Percentiles rank a stretch among this genome's conserved stretches.
Evolutionary conservation across 306 rosid genomes (phyloP).

Genomic region (Prinsepia uniflora): DNA sequence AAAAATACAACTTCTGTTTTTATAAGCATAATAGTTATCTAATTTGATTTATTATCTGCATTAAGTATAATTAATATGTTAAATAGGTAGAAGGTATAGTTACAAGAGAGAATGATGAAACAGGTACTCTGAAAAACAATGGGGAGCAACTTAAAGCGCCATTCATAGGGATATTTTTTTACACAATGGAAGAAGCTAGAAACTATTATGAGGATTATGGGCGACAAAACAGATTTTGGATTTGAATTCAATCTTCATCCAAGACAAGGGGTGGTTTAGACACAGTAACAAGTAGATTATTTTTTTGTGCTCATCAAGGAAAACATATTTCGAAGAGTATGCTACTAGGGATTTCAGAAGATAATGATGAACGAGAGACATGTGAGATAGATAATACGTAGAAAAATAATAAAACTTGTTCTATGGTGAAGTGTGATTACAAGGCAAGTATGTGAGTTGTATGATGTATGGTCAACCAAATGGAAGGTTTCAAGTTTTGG

Average conservation of each 20-base stretch:
- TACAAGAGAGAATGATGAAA: no score
- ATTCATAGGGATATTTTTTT: background rate
- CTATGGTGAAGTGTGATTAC: background rate
- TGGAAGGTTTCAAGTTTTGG: background rate
- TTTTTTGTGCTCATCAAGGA: conserved; percentile 5
- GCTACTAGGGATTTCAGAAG: background rate
- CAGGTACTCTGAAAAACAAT: no score
- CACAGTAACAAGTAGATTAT: background rate
- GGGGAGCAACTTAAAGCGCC: background rate
- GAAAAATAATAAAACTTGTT: background rate
- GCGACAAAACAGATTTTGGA: background rate
- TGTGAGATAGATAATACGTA: background rate
- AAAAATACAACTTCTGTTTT: no score
- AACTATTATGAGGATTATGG: conserved; percentile 9
- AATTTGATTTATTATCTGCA: no score
- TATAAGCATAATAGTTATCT: no score
- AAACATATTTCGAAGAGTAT: background rate
- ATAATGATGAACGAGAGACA: background rate
- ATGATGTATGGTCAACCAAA: background rate
- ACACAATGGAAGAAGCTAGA: background rate
- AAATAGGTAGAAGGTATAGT: no score
- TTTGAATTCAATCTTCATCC: background rate
- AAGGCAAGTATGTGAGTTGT: background rate
- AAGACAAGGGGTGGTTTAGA: background rate
- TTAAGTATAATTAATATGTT: no score